Evolutionary conservation across 352 stramenopile species (phyloP).

Genomic region (Globisporangium megalacanthum): DNA sequence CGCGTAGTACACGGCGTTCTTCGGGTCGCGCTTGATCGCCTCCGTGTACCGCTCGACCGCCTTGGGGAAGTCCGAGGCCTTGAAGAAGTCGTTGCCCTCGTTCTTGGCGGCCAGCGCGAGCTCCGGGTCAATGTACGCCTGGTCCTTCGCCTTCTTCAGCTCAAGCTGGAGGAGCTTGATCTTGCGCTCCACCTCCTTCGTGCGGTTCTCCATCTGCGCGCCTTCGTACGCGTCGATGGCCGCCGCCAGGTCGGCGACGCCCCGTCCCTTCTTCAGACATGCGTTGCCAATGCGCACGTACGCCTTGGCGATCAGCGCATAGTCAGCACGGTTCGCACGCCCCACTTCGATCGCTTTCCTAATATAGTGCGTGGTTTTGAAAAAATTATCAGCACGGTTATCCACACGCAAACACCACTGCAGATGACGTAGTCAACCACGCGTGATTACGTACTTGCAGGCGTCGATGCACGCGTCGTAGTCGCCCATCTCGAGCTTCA

Average conservation of each 20-base stretch:
- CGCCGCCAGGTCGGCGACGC: slow-evolving; percentile 75
- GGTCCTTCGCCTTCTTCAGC: slow-evolving; percentile 93
- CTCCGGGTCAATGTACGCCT: slow-evolving; percentile 96
- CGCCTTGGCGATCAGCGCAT: slow-evolving; percentile 94
- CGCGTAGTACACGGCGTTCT: slow-evolving; percentile 97
- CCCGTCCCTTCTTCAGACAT: slow-evolving; percentile 93
- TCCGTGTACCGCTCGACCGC: slow-evolving; percentile 95
- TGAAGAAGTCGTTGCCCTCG: slow-evolving; percentile 97
- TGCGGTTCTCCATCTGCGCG: slow-evolving; percentile 84
- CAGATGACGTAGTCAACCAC: neutral
- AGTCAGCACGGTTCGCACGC: slow-evolving; percentile 92
- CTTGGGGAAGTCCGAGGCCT: slow-evolving; percentile 91
- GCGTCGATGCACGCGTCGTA: slow-evolving; percentile 92
- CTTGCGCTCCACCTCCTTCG: slow-evolving; percentile 93
- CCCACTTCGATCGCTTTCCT: slow-evolving; percentile 95
- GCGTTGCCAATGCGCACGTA: slow-evolving; percentile 96
- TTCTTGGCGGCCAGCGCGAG: slow-evolving; percentile 98
- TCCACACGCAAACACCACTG: neutral
- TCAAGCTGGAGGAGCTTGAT: slow-evolving; percentile 94
- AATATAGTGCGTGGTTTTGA: neutral
- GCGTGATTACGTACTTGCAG: slow-evolving; percentile 65
- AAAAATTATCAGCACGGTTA: neutral
- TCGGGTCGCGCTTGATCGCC: slow-evolving; percentile 98
- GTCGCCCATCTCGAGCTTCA: slow-evolving; percentile 96
- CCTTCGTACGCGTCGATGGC: slow-evolving; percentile 88